Percentiles rank a stretch among this genome's conserved stretches.
These are phyloP conservation scores for Flammula alnicola DNA, from an alignment of 1,284 basidiomycete genomes.

Conservation along the genomic window DNA sequence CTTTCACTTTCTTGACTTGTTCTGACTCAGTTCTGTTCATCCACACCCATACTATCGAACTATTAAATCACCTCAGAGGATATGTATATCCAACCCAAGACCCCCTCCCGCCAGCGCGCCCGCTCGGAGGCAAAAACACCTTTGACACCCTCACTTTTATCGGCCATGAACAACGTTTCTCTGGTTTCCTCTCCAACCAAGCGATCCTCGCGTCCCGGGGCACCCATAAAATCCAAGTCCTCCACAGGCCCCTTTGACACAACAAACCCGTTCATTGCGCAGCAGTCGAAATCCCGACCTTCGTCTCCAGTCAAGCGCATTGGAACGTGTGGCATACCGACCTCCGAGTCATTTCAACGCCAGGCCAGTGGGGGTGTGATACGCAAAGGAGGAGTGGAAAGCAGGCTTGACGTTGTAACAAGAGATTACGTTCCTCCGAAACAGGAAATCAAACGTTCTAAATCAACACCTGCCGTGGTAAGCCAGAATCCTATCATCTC, in stretches of 20 bases:
- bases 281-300: conserved; percentile 50
- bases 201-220: conserved; percentile 18
- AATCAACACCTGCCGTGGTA: conserved; percentile 66
- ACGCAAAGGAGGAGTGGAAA: conserved; percentile 76
- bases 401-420: conserved; percentile 69
- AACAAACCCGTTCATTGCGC: conserved; percentile 65
- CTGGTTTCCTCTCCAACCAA: conserved; percentile 46
- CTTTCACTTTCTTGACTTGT: background rate
- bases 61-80: too few species aligned
- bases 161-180: conserved; percentile 58
- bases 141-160: conserved; percentile 66
- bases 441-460: conserved; percentile 70
- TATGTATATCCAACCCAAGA: conserved; percentile 49
- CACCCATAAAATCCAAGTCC: conserved; percentile 21
- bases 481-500: too few species aligned
- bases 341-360: conserved; percentile 58
- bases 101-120: conserved; percentile 65
- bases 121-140: conserved; percentile 76
- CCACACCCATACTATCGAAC: background rate
- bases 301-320: conserved; percentile 68
- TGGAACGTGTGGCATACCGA: conserved; percentile 49
- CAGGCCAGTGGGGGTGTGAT: conserved; percentile 72
- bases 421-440: conserved; percentile 49
- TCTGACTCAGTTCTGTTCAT: background rate
- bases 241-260: conserved; percentile 41